Evolutionary conservation across 805 yeast genomes (phyloP).

Genomic region (Candida railenensis): DNA sequence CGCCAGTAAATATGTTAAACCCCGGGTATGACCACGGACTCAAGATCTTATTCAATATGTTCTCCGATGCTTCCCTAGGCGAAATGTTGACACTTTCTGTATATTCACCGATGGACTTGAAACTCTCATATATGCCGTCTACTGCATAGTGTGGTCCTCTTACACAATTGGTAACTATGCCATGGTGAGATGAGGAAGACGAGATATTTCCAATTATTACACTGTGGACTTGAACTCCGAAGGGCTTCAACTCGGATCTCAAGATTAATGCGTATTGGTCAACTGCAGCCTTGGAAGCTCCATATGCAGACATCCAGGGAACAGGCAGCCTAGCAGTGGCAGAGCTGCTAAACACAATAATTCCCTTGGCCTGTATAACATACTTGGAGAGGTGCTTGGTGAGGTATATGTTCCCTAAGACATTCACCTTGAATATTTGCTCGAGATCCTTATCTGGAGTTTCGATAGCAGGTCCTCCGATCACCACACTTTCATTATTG

Average conservation of each 20-base stretch:
- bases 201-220: conserved; percentile 41
- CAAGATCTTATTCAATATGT: conserved; percentile 19
- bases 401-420: conserved; percentile 36
- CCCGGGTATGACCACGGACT: conserved; percentile 16
- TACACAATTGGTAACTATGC: conserved; percentile 4
- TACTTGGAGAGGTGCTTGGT: conserved; percentile 31
- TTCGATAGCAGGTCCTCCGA: conserved; percentile 31
- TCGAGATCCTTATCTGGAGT: conserved; percentile 20
- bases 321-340: conserved; percentile 31
- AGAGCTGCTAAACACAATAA: conserved; percentile 38
- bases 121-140: conserved; percentile 19
- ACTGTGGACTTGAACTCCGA: conserved; percentile 39
- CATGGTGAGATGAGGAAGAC: conserved; percentile 28
- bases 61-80: conserved; percentile 25
- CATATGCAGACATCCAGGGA: conserved; percentile 33
- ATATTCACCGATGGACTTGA: conserved; percentile 17
- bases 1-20: conserved; percentile 30
- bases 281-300: conserved; percentile 41
- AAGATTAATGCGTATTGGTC: conserved; percentile 32
- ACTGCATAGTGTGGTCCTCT: conserved; percentile 20
- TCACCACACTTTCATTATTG: conserved; percentile 40
- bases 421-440: conserved; percentile 29
- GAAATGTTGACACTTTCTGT: conserved; percentile 18
- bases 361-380: conserved; percentile 33
- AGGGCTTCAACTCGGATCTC: conserved; percentile 32